A percentile compares a stretch with the other conserved stretches of the same genome.
phyloP scores from a whole-genome alignment of 2,329 filamentous ascomycete species.

The Curvularia sp. region DNA sequence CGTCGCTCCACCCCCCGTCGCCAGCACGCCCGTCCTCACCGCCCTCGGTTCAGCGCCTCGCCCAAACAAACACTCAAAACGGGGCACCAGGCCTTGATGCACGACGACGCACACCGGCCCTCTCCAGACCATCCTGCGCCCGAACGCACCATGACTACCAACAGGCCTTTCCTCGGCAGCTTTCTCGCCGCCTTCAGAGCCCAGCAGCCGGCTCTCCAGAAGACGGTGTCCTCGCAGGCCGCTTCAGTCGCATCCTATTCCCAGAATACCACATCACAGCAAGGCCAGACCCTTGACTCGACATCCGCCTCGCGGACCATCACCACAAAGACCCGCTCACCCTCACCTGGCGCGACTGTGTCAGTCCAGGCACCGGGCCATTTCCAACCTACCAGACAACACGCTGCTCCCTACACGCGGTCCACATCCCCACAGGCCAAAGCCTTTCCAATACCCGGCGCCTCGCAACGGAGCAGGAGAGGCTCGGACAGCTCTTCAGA shows the following conservation, averaged over 20 bases:
- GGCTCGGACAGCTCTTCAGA: slow-evolving; percentile 79
- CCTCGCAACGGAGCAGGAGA: slow-evolving; percentile 56
- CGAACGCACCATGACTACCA: slow-evolving; percentile 63
- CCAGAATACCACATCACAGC: slow-evolving; percentile 44
- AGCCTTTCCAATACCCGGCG: slow-evolving; percentile 47
- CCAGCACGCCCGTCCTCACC: slow-evolving; percentile 10
- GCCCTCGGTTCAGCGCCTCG: slow-evolving; percentile 3
- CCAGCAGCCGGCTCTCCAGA: slow-evolving; percentile 67
- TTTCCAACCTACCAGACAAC: slow-evolving; percentile 52
- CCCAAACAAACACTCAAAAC: slow-evolving; percentile 8
- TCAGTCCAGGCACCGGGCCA: slow-evolving; percentile 50
- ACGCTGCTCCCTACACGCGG: slow-evolving; percentile 48
- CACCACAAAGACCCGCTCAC: slow-evolving; percentile 42
- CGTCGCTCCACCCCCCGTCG: slow-evolving; percentile 5
- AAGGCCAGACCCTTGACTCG: slow-evolving; percentile 48
- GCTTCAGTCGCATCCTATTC: slow-evolving; percentile 49
- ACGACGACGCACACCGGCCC: slow-evolving; percentile 34
- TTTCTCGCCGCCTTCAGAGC: slow-evolving; percentile 72
- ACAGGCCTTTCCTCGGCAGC: slow-evolving; percentile 70
- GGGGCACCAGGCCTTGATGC: slow-evolving; percentile 30
- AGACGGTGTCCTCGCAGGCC: slow-evolving; percentile 57
- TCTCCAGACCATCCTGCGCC: slow-evolving; percentile 25
- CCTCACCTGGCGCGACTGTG: slow-evolving; percentile 46
- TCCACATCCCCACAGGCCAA: slow-evolving; percentile 48
- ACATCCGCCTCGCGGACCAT: slow-evolving; percentile 52